Evolutionary conservation across 257 asterid genomes (phyloP).

Genomic region (Hygrophila difformis): DNA sequence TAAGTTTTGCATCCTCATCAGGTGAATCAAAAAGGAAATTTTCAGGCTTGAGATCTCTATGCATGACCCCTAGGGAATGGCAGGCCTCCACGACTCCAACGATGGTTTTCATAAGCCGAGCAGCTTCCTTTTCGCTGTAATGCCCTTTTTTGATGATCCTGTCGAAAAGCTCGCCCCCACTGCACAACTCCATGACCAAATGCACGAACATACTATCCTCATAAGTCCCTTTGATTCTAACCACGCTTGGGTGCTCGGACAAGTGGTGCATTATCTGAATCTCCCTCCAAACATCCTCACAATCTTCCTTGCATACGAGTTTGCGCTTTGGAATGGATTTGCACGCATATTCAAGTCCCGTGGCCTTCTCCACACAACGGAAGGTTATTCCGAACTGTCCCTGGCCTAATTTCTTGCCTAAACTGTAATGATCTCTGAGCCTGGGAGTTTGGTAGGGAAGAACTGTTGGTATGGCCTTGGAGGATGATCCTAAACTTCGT

Average conservation of each 20-base stretch:
- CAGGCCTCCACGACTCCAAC: constrained; percentile 5
- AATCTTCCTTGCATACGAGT: constrained; percentile 76
- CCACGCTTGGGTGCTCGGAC: constrained; percentile 8
- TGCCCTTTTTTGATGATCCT: constrained; percentile 6
- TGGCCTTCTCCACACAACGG: constrained; percentile 71
- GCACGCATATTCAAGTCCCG: constrained; percentile 83
- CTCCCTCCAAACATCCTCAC: constrained; percentile 92
- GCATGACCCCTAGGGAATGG: constrained; percentile 5
- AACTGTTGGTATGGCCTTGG: constrained; percentile 40
- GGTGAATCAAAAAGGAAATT: constrained; percentile 10
- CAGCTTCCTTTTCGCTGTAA: constrained; percentile 5
- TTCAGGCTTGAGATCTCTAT: constrained; percentile 11
- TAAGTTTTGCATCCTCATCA: constrained; percentile 11
- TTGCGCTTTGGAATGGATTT: constrained; percentile 92
- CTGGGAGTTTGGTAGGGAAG: constrained; percentile 86
- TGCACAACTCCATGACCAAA: constrained; percentile 10
- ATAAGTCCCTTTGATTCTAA: constrained; percentile 9
- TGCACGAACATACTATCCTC: constrained; percentile 9
- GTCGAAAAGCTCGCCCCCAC: constrained; percentile 7
- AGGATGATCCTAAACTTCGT: constrained; percentile 35
- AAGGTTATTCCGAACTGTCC: constrained; percentile 94
- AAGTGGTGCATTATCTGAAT: constrained; percentile 95
- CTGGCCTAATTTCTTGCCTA: constrained; percentile 81
- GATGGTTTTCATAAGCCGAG: constrained; percentile 8
- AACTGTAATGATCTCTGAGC: constrained; percentile 63